Evolutionary conservation across 306 rosid species (phyloP), one percentile per base, ranked within the genome.

Genomic region (Vigna mungo): DNA sequence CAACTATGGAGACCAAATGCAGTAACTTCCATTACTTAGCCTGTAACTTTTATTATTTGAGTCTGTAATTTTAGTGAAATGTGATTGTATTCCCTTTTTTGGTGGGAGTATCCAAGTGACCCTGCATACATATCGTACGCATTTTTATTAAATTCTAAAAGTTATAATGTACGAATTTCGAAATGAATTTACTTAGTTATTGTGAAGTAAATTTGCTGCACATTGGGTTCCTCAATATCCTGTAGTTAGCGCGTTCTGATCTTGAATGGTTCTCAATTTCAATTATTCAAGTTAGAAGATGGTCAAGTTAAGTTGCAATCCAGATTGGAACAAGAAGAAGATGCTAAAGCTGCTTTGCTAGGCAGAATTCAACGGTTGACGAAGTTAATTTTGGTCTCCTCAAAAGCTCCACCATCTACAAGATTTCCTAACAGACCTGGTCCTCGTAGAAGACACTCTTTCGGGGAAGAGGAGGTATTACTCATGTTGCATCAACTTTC

Each of bases 301-400:
- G 98, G 99, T 82, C 96, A 89, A 85, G 90, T 86, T 83, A 93
- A 86, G 84, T 85, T 96, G 83, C 99, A 93, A 64, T 92, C 98
- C 73, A 86, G 97, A 85, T 80, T 96, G 94, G 99, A 96, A 87
- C 91, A 96, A 89, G 99, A 96, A 78, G 99, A 96, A 88, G 97
- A 96, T 11, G 98, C 98, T 41, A 96, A 91, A 85, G 96, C 96
- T 82, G 99, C 99, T 82, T 87, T 96, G 69, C 60, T 96, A 78
- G 91, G 98, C 65, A 88, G 98, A 93, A 96, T 96, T 82, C 99
- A 96, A 77, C 88, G 98, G 80, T 81, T 96, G 85, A 96, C 99
- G 21, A 96, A 96, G 85, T 87, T 96, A 86, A 96, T 96, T 85
- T 86, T 96, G 89, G 99, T 96, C 82, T 96, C 99, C 68, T 86